Conservation (phyloP, 2,329 filamentous ascomycete species). For the Chrysoporthe austroafricana region DNA sequence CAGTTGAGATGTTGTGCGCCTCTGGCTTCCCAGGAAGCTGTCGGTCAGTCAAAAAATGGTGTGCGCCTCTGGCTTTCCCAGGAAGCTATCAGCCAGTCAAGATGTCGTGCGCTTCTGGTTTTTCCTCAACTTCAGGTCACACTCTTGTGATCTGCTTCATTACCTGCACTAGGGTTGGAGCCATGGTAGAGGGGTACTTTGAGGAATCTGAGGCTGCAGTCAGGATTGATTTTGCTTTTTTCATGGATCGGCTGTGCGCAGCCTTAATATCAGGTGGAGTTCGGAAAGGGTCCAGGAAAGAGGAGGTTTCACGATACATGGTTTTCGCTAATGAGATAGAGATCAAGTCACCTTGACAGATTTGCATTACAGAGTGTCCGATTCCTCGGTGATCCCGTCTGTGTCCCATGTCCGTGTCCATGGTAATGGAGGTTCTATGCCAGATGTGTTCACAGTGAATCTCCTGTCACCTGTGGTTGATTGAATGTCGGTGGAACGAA, state of each 20-base stretch:
- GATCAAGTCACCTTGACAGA: too few species aligned
- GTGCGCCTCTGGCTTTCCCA: conserved; percentile 13
- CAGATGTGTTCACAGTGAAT: too few species aligned
- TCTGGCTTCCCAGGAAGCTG: background rate
- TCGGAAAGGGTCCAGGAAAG: background rate
- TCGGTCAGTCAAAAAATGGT: background rate
- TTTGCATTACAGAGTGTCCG: too few species aligned
- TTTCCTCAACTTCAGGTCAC: conserved; percentile 7
- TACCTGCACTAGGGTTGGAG: background rate
- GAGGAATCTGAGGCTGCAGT: background rate
- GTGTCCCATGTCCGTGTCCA: too few species aligned
- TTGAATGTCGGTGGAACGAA: too few species aligned
- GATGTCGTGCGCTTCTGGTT: conserved; percentile 13
- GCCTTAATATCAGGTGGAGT: background rate
- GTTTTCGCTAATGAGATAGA: too few species aligned
- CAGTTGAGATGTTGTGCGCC: too few species aligned
- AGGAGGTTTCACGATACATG: background rate
- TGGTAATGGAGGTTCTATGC: too few species aligned
- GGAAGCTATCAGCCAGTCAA: conserved; percentile 6
- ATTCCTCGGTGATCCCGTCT: too few species aligned
- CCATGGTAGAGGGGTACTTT: background rate
- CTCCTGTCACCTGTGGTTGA: too few species aligned
- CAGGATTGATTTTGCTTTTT: background rate
- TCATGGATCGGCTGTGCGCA: background rate
- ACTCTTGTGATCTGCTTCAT: background rate